Percentiles rank a stretch among this genome's conserved stretches.
Evolutionary conservation across 495 filamentous ascomycete species (phyloP).

Genomic region (Penicillium verhagenii): DNA sequence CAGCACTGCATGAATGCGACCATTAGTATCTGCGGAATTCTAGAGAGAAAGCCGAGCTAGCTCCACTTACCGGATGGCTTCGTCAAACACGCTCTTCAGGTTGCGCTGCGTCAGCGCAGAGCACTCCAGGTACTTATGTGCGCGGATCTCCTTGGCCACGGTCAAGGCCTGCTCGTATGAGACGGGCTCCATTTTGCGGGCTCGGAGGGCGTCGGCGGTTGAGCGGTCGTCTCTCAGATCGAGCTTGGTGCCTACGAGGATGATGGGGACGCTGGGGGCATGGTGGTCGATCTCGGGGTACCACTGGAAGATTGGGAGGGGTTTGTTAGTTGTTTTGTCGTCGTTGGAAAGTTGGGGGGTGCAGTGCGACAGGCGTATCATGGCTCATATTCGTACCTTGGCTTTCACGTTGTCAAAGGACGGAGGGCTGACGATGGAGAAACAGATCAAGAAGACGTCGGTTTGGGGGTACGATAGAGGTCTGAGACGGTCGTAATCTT

Average conservation of each 20-base stretch:
- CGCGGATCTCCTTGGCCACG: constrained; percentile 87
- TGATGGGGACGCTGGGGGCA: constrained; percentile 92
- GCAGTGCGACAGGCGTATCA: background rate
- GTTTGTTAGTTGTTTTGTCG: background rate
- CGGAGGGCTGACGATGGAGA: constrained; percentile 95
- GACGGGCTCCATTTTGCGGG: constrained; percentile 89
- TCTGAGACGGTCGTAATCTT: constrained; percentile 95
- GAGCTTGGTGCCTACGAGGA: constrained; percentile 95
- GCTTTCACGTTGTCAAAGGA: constrained; percentile 98
- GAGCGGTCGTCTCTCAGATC: constrained; percentile 90
- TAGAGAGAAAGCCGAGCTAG: background rate
- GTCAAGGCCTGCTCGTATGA: constrained; percentile 83
- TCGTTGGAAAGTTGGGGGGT: background rate
- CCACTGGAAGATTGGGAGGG: constrained; percentile 61
- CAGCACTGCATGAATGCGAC: constrained; percentile 56
- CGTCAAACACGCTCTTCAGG: constrained; percentile 96
- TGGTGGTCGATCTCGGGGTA: constrained; percentile 96
- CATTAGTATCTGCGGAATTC: background rate
- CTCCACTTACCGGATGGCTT: constrained; percentile 79
- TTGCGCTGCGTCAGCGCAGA: constrained; percentile 96
- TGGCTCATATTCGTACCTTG: constrained; percentile 58
- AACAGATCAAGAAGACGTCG: constrained; percentile 97
- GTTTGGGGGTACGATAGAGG: constrained; percentile 97
- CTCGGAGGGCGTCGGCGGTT: constrained; percentile 71
- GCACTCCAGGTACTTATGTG: constrained; percentile 94